These are phyloP conservation scores for Amanita fuliginea DNA, from an alignment of 768 basidiomycete genomes.

Conservation along the genomic window DNA sequence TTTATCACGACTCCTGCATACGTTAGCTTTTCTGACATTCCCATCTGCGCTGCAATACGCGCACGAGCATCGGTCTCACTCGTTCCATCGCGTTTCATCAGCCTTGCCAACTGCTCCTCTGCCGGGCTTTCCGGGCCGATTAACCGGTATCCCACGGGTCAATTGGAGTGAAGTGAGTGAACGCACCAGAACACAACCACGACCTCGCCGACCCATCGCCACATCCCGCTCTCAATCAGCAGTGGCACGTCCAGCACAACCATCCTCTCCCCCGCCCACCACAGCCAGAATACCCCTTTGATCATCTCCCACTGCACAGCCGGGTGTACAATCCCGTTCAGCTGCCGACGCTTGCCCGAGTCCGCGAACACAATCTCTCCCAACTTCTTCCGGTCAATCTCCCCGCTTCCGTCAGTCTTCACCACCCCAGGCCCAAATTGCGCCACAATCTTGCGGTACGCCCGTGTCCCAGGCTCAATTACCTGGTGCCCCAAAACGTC, in stretches of 20 bases:
- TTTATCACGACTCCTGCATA: conserved; percentile 85
- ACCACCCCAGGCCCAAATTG: conserved; percentile 68
- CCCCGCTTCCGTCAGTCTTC: conserved; percentile 42
- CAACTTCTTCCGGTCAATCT: conserved; percentile 71
- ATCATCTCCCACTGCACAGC: conserved; percentile 77
- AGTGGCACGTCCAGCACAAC: conserved; percentile 88
- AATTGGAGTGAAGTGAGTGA: too few species aligned
- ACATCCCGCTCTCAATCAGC: conserved; percentile 80
- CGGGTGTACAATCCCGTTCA: conserved; percentile 88
- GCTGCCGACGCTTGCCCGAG: conserved; percentile 49
- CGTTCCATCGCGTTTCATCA: conserved; percentile 67
- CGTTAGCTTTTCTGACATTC: conserved; percentile 66
- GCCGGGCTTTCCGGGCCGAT: conserved; percentile 35
- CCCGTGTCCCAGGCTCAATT: conserved; percentile 74
- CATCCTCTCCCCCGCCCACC: conserved; percentile 69
- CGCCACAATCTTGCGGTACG: conserved; percentile 51
- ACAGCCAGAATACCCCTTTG: conserved; percentile 51
- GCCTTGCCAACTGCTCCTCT: conserved; percentile 73
- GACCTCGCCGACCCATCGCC: conserved; percentile 73
- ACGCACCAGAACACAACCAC: conserved; percentile 87
- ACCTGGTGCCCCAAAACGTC: conserved; percentile 82
- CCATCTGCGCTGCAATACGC: conserved; percentile 71
- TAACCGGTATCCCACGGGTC: too few species aligned
- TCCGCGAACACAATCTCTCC: conserved; percentile 82
- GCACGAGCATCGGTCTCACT: conserved; percentile 56